Conservation (phyloP, 2,329 filamentous ascomycete species). For the Pseudogymnoascus sp. region DNA sequence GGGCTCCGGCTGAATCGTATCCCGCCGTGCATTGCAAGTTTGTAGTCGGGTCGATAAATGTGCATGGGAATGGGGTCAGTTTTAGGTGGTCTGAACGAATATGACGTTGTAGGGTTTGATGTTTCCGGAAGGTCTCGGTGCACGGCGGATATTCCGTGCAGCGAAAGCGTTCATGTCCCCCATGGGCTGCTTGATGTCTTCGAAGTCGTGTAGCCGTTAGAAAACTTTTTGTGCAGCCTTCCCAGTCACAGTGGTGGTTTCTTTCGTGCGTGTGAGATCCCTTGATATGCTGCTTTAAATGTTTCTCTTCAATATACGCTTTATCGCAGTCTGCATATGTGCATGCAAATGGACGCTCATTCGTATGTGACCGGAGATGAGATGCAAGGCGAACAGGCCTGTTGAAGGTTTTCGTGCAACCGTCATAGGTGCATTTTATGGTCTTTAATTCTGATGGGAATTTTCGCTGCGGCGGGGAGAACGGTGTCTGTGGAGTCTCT, state of each 20-base stretch:
- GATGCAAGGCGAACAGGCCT: conserved; percentile 72
- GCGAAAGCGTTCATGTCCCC: conserved; percentile 66
- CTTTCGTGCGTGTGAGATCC: conserved; percentile 69
- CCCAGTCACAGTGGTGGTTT: conserved; percentile 63
- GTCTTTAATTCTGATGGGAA: conserved; percentile 70
- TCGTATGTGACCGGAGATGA: conserved; percentile 78
- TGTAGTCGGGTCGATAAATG: conserved; percentile 46
- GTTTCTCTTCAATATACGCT: conserved; percentile 78
- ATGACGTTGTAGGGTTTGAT: conserved; percentile 78
- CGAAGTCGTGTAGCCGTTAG: conserved; percentile 71
- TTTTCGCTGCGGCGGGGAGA: conserved; percentile 41
- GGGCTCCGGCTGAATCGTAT: conserved; percentile 66
- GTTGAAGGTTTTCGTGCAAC: conserved; percentile 80
- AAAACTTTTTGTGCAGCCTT: conserved; percentile 73
- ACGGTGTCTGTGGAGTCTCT: conserved; percentile 44
- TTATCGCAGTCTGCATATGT: conserved; percentile 66
- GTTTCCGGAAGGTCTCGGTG: conserved; percentile 75
- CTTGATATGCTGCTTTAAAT: conserved; percentile 79
- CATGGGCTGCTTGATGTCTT: conserved; percentile 71
- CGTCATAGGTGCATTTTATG: conserved; percentile 65
- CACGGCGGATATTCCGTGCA: conserved; percentile 68
- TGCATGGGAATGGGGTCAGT: conserved; percentile 65
- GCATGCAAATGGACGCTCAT: conserved; percentile 75
- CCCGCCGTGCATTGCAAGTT: conserved; percentile 55
- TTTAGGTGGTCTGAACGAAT: conserved; percentile 69